Evolutionary conservation across 2,329 filamentous ascomycete genomes (phyloP).

Genomic region (Lachnellula cervina): DNA sequence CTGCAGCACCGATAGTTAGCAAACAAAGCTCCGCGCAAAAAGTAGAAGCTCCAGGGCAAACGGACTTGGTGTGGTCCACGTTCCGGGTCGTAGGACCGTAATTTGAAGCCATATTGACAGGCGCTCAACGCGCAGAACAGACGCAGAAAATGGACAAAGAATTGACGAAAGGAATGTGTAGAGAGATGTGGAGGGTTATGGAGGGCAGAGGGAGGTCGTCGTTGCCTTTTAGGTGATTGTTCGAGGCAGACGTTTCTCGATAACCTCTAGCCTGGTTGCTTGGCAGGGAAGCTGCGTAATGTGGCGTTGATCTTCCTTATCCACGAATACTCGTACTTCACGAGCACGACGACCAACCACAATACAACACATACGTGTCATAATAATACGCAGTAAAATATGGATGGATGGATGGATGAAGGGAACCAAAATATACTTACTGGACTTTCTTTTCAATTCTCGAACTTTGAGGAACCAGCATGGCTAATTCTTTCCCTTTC

Average conservation of each 20-base stretch:
- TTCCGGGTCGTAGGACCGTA: slow-evolving; percentile 30
- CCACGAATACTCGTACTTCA: not conserved
- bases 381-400: not conserved
- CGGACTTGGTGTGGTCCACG: slow-evolving; percentile 32
- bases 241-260: not conserved
- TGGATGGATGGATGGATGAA: not conserved
- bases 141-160: not conserved
- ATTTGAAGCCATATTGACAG: slow-evolving; percentile 25
- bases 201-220: not conserved
- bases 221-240: not conserved
- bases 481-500: not conserved
- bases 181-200: not conserved
- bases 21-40: not conserved
- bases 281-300: slow-evolving; percentile 21
- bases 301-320: slow-evolving; percentile 7
- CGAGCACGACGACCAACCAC: not conserved
- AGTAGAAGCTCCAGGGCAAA: slow-evolving; percentile 11
- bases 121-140: slow-evolving; percentile 16
- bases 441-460: not conserved
- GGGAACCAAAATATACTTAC: not conserved
- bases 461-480: not conserved
- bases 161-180: slow-evolving; percentile 1
- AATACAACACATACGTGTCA: too few species aligned
- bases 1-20: slow-evolving; percentile 35
- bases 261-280: not conserved